Evolutionary conservation across 805 yeast genomes (phyloP).

Genomic region (Saturnispora halmiae): DNA sequence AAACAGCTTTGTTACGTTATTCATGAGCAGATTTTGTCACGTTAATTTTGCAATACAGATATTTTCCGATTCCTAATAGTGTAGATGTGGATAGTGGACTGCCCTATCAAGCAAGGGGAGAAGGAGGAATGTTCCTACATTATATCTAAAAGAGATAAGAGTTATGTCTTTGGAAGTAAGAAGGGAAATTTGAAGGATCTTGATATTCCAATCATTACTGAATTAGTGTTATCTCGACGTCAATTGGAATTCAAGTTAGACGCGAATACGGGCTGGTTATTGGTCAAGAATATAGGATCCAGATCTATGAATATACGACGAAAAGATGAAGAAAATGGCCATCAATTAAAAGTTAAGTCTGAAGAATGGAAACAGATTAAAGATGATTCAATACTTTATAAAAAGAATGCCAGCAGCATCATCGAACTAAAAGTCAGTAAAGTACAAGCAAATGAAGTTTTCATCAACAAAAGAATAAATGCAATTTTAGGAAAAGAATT

Average conservation of each 20-base stretch:
- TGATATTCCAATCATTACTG: constrained; percentile 5
- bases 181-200: not conserved
- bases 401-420: not conserved
- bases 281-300: constrained; percentile 2
- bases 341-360: not conserved
- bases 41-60: not conserved
- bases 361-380: not conserved
- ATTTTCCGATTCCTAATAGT: not conserved
- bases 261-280: not conserved
- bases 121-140: not conserved
- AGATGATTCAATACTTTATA: constrained; percentile 1
- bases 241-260: constrained; percentile 6
- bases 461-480: not conserved
- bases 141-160: not conserved
- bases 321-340: not conserved
- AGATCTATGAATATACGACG: not conserved
- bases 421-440: not conserved
- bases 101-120: constrained; percentile 5
- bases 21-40: constrained; percentile 4
- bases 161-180: constrained; percentile 6
- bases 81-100: constrained; percentile 9
- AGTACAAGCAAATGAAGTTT: not conserved
- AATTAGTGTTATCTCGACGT: constrained; percentile 2
- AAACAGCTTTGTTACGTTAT: no score
- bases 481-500: not conserved